Evolutionary conservation across 2,329 filamentous ascomycete species (phyloP), one percentile per base, ranked within the genome.

Genomic region (Lachnum nothofagi): DNA sequence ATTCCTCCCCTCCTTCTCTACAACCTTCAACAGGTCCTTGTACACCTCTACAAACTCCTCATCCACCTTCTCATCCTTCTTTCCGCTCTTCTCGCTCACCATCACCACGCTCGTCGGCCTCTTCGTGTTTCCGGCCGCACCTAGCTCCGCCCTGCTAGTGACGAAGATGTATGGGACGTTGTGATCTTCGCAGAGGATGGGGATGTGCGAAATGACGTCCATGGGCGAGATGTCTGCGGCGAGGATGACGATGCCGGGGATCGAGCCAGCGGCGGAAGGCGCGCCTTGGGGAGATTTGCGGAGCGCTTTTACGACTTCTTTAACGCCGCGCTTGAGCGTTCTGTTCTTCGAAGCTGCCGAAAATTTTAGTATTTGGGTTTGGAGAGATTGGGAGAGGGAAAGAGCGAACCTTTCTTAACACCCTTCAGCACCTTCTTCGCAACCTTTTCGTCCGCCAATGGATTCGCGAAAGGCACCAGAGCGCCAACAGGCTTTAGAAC

Each of bases 171-270:
- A 98, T 27, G 93, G 93, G 52, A 96, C 88, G 71, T 88, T 88
- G 78, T 96, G 91, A 73, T 97, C 91, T 75, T 98, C 93, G 79
- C 93, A 97, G 50, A 97, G 85, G 49, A 98, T 88, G 63, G 93
- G 93, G 59, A 98, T 88, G 74, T 98, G 93, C 52, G 88, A 93
- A 74, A 98, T 96, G 68, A 98, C 93, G 71, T 98, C 93, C 84
- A 93, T 91, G 58, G 93, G 93, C 45, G 88, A 95, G 75, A 98
- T 97, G 72, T 98, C 93, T 62, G 88, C 93, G 29, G 93, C 93
- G 60, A 98, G 88, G 68, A 98, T 77, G 63, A 96, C 89, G 59
- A 98, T 79, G 59, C 83, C 79, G 38, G 87, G 83, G 46, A 51
- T 51, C 16, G 33, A 39, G 35, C 40, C 16, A 20, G 78, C 69